Conservation (phyloP, 2,329 filamentous ascomycete species). For the Fusarium sp. region DNA sequence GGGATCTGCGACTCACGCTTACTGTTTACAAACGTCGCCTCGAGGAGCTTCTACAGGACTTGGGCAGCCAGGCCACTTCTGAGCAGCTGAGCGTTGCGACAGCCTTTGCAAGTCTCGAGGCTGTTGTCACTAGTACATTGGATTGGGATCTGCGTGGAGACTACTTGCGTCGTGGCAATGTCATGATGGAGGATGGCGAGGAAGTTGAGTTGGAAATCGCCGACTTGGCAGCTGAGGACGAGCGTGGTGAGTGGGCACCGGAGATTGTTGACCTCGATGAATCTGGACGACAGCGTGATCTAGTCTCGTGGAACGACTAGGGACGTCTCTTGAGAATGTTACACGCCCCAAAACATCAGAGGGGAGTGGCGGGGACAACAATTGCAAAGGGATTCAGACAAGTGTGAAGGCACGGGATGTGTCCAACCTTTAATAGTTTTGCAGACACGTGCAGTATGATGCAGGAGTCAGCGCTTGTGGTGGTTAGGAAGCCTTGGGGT, state of each 20-base stretch:
- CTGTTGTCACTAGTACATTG: constrained; percentile 49
- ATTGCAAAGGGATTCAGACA: no score
- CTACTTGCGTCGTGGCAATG: constrained; percentile 58
- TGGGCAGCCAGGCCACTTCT: constrained; percentile 47
- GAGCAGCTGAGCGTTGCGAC: constrained; percentile 57
- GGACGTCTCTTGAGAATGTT: background rate
- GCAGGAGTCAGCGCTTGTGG: no score
- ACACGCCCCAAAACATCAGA: no score
- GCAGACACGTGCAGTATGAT: no score
- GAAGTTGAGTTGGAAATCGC: constrained; percentile 57
- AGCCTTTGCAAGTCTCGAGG: constrained; percentile 55
- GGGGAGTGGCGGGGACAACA: no score
- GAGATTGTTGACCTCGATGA: constrained; percentile 63
- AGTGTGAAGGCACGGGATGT: no score
- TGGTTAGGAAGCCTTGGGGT: no score
- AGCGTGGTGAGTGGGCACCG: constrained; percentile 62
- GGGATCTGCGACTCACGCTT: constrained; percentile 57
- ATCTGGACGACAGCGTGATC: constrained; percentile 59
- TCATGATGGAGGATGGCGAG: constrained; percentile 64
- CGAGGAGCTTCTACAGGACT: constrained; percentile 55
- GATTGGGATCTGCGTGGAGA: constrained; percentile 66
- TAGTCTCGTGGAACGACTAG: constrained; percentile 59
- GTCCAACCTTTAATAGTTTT: no score
- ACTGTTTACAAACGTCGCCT: constrained; percentile 64
- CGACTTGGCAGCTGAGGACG: constrained; percentile 64